phyloP scores from a whole-genome alignment of 176 grass and related monocot genomes.

The Elaeis guineensis region DNA sequence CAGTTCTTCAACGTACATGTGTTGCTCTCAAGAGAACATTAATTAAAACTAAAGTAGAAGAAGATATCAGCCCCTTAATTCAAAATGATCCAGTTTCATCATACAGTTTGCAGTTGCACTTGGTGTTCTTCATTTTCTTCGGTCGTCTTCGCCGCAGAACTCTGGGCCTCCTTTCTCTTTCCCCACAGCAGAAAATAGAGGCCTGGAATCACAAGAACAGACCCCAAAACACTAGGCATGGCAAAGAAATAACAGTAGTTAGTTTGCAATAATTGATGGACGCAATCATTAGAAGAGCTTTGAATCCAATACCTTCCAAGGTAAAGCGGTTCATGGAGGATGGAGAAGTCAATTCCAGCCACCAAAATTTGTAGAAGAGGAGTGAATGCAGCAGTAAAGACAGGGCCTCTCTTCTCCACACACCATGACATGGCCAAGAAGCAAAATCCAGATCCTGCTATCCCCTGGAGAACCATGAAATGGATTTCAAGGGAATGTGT shows the following conservation, averaged over 20 bases:
- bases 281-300: too few species aligned
- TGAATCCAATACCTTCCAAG: conserved; percentile 49
- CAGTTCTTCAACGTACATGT: too few species aligned
- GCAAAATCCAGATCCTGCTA: conserved; percentile 53
- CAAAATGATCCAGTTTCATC: too few species aligned
- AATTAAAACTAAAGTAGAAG: too few species aligned
- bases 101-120: conserved; percentile 32
- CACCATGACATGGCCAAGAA: conserved; percentile 74
- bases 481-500: too few species aligned
- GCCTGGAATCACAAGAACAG: conserved; percentile 41
- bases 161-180: conserved; percentile 44
- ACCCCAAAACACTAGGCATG: conserved; percentile 33
- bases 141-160: conserved; percentile 23
- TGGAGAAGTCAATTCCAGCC: conserved; percentile 38
- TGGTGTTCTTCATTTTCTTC: conserved; percentile 28
- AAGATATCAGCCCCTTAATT: too few species aligned
- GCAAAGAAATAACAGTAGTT: too few species aligned
- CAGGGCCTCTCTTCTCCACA: conserved; percentile 56
- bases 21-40: too few species aligned
- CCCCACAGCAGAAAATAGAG: conserved; percentile 73
- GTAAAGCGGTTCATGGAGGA: conserved; percentile 64
- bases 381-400: conserved; percentile 74
- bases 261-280: too few species aligned
- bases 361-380: conserved; percentile 60
- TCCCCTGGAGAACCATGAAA: conserved; percentile 27